Base-by-base conservation (phyloP, 106 monocot genomes). In the Allium fistulosum region DNA sequence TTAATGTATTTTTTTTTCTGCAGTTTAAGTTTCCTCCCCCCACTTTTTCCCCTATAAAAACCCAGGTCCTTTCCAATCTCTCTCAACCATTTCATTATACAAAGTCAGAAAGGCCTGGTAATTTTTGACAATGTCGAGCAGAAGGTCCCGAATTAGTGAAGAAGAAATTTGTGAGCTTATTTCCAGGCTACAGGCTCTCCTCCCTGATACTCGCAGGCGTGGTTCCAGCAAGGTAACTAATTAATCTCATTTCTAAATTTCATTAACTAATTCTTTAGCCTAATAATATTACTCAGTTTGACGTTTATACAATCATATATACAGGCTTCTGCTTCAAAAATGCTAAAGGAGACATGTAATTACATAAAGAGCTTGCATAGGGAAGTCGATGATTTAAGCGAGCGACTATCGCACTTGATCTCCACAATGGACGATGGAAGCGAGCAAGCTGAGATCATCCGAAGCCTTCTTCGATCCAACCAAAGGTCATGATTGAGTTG, bases 141-240 rank as follows among this genome's bases (percentile, higher is more conserved):
- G 86, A 57, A 67, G 80, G 48, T 17, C 50, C 12, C 78, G 86
- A 61, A 86, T 90, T 76, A 75, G 65, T 0, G 90, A 90, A 5
- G 90, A 80, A 9, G 86, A 90, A 65, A 83, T 86, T 67, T 79
- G 62, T 59, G 90, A 90, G 76, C 83, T 90, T 76, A 65, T 90
- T 76, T 83, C 82, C 68, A 90, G 86, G 80, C 83, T 90, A 18
- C 90, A 90, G 58, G 76, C 86, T 5, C 72, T 90, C 49, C 80
- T 90, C 48, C 90, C 90, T 9, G 83, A 83, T 67, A 11, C 78
- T 22, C 80, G 86, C 11, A 83, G 90, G 26, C 71, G 86, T 8
- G 66, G 78, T 71, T 22, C 72, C 63, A 37, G 5, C 37, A 37
- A 69, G 62, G 76, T 46, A 81, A 83, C 86, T 79, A 76, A 51